Evolutionary conservation across 352 stramenopile species (phyloP).

Genomic region (Aphanomyces euteiches): DNA sequence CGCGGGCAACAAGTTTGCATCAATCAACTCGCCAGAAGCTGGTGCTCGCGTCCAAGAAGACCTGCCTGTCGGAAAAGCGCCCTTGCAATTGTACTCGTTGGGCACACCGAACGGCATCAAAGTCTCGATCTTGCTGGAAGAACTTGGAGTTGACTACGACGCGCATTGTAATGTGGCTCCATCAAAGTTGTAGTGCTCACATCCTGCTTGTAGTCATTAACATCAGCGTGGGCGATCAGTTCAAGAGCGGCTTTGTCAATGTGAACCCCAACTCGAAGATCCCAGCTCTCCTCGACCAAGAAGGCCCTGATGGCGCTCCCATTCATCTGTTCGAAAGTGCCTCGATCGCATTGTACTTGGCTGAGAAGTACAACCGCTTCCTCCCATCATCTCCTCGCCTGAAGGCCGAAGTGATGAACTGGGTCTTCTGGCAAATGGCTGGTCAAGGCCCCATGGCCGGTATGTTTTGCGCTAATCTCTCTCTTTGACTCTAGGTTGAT

Average conservation of each 20-base stretch:
- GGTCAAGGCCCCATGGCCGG: conserved; percentile 39
- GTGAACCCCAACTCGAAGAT: conserved; percentile 85
- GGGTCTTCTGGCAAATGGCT: conserved; percentile 71
- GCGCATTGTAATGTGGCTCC: conserved; percentile 33
- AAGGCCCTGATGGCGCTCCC: conserved; percentile 35
- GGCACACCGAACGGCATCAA: conserved; percentile 76
- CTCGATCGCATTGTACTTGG: conserved; percentile 70
- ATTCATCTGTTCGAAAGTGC: conserved; percentile 61
- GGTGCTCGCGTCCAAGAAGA: conserved; percentile 42
- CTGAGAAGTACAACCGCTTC: conserved; percentile 56
- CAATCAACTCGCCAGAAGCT: conserved; percentile 39
- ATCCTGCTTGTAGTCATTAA: conserved; percentile 9
- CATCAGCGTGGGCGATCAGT: conserved; percentile 47
- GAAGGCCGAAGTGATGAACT: conserved; percentile 56
- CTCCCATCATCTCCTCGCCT: conserved; percentile 40
- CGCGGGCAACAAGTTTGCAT: conserved; percentile 27
- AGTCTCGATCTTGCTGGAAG: conserved; percentile 69
- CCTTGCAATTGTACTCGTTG: conserved; percentile 62
- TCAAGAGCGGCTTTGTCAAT: conserved; percentile 63
- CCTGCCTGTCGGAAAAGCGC: conserved; percentile 44
- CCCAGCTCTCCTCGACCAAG: conserved; percentile 48
- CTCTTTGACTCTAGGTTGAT: conserved; percentile 35
- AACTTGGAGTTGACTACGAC: conserved; percentile 72
- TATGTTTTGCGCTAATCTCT: conserved; percentile 16
- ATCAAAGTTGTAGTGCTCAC: conserved; percentile 43